Conservation (phyloP, 441 rosid species). For the Biscutella laevigata region DNA sequence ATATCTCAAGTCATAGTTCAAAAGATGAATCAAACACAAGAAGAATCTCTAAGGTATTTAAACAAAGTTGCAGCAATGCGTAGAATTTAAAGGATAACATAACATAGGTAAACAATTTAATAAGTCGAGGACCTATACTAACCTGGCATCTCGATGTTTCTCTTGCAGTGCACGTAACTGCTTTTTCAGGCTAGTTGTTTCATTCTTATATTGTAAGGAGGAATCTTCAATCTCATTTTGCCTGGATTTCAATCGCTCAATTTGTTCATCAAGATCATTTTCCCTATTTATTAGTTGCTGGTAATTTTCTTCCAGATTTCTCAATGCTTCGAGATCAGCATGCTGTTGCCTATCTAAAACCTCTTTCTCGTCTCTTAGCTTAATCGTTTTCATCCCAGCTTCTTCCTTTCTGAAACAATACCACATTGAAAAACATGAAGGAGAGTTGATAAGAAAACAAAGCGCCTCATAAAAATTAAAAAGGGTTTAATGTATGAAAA, state of each 20-base stretch:
- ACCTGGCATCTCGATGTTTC: constrained; percentile 74
- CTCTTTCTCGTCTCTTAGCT: constrained; percentile 94
- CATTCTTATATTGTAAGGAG: constrained; percentile 55
- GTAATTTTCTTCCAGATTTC: constrained; percentile 90
- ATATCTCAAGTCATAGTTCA: constrained; percentile 9
- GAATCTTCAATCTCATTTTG: constrained; percentile 52
- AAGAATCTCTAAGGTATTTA: background rate
- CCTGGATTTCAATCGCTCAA: constrained; percentile 67
- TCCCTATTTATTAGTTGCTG: constrained; percentile 80
- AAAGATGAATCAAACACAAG: constrained; percentile 1
- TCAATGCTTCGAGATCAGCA: constrained; percentile 81
- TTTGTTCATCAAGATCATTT: constrained; percentile 67
- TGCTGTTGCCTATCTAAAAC: constrained; percentile 91
- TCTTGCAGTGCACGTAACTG: constrained; percentile 71
- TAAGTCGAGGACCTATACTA: constrained; percentile 18
- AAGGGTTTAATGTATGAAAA: constrained; percentile 2
- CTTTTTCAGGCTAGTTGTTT: constrained; percentile 48
- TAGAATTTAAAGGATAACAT: background rate
- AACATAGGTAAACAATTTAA: constrained; percentile 2
- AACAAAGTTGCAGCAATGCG: constrained; percentile 2
- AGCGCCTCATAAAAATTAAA: background rate
- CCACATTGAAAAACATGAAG: constrained; percentile 1
- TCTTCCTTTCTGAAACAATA: constrained; percentile 74
- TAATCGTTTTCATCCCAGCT: constrained; percentile 86
- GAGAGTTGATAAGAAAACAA: constrained; percentile 2